phyloP scores from a whole-genome alignment of 106 monocot genomes.

The Gastrodia elata region DNA sequence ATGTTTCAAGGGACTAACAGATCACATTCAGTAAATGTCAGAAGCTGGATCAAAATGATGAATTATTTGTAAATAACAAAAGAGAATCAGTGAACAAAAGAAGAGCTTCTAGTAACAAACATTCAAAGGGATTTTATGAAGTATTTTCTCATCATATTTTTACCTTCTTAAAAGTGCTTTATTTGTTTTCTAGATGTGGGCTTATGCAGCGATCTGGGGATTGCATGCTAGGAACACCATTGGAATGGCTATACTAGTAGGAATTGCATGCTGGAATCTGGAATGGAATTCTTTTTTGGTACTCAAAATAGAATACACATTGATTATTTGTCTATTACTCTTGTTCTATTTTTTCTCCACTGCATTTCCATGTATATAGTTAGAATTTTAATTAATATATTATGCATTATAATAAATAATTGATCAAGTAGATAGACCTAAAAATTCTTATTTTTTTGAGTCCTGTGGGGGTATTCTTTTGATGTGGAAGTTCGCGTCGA shows the following conservation, averaged over 20 bases:
- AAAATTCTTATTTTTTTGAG: constrained; percentile 2
- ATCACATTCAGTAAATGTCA: background rate
- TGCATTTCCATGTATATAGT: background rate
- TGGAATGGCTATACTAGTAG: constrained; percentile 11
- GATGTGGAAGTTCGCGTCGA: constrained; percentile 28
- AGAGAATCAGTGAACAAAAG: too few relatives aligned
- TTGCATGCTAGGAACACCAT: constrained; percentile 36
- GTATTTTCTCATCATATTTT: constrained; percentile 1
- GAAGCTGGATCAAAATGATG: background rate
- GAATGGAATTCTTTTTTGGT: constrained; percentile 11
- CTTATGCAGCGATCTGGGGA: constrained; percentile 47
- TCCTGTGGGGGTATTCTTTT: constrained; percentile 14
- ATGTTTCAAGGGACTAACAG: background rate
- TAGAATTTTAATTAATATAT: constrained; percentile 5
- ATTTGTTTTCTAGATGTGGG: constrained; percentile 36
- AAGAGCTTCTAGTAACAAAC: background rate
- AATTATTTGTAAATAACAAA: too few relatives aligned
- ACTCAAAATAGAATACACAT: background rate
- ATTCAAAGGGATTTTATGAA: constrained; percentile 2
- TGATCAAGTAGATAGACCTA: background rate
- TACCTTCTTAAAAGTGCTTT: constrained; percentile 23
- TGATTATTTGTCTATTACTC: constrained; percentile 4
- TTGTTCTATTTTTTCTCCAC: background rate
- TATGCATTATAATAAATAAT: background rate
- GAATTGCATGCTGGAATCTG: constrained; percentile 2